Conservation (phyloP, 2,329 filamentous ascomycete genomes). For the Fusarium denticulatum region DNA sequence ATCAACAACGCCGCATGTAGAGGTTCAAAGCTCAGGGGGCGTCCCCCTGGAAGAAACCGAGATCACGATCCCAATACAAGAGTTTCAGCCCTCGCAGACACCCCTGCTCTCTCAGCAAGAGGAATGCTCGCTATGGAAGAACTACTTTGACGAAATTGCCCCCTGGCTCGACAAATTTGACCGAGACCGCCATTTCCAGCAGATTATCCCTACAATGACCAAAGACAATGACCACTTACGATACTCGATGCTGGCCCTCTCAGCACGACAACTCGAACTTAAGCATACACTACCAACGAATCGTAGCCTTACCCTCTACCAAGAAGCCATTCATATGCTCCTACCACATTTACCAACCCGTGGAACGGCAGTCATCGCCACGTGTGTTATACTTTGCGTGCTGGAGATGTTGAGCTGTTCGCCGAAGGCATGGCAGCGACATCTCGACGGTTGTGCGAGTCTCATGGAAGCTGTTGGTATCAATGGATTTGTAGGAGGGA, state of each 20-base stretch:
- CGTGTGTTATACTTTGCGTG: conserved; percentile 64
- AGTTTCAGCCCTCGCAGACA: conserved; percentile 29
- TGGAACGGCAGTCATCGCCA: conserved; percentile 60
- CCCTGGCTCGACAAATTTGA: conserved; percentile 65
- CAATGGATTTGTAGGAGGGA: conserved; percentile 60
- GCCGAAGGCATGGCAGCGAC: conserved; percentile 60
- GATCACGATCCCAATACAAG: conserved; percentile 16
- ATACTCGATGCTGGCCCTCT: conserved; percentile 61
- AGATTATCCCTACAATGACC: conserved; percentile 58
- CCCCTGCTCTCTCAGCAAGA: conserved; percentile 43
- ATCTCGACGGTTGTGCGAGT: conserved; percentile 62
- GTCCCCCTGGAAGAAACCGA: conserved; percentile 20
- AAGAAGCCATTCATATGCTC: conserved; percentile 61
- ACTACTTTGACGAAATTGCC: conserved; percentile 54
- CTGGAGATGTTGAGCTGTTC: conserved; percentile 63
- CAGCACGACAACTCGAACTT: conserved; percentile 61
- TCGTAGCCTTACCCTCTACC: conserved; percentile 58
- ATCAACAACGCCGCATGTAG: conserved; percentile 35
- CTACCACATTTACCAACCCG: conserved; percentile 58
- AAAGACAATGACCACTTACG: conserved; percentile 55
- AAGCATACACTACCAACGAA: conserved; percentile 51
- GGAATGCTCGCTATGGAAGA: conserved; percentile 52
- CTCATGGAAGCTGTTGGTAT: conserved; percentile 61
- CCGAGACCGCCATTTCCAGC: conserved; percentile 57
- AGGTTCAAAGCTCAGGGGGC: conserved; percentile 14